These are phyloP conservation scores for Vigna radiata DNA, from an alignment of 306 rosid species.

Conservation along the genomic window DNA sequence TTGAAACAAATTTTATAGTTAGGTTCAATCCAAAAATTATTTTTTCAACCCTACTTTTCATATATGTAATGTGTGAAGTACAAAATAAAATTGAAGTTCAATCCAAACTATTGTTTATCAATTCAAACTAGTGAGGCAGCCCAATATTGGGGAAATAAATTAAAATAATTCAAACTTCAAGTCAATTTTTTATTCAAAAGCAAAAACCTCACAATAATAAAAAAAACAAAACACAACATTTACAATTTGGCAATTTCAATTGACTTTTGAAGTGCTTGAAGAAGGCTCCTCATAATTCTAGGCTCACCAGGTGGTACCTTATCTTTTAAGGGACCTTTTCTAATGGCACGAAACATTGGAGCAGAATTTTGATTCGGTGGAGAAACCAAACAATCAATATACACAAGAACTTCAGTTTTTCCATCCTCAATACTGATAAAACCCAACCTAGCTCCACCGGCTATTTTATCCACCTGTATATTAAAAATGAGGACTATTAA, in stretches of 20 bases:
- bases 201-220: neutral
- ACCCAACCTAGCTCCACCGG: conserved; percentile 88
- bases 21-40: no score
- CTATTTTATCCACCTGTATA: conserved; percentile 82
- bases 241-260: conserved; percentile 76
- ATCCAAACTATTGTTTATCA: no score
- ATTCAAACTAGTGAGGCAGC: neutral
- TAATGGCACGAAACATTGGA: conserved; percentile 80
- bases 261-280: conserved; percentile 78
- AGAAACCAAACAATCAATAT: conserved; percentile 85
- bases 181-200: conserved; percentile 6
- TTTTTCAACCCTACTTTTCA: no score
- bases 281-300: conserved; percentile 91
- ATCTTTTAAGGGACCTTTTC: conserved; percentile 79
- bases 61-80: no score
- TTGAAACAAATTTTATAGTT: no score
- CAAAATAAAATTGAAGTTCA: no score
- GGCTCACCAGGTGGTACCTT: conserved; percentile 86
- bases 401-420: conserved; percentile 76
- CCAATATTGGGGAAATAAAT: neutral
- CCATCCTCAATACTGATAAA: conserved; percentile 85
- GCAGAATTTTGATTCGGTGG: conserved; percentile 62
- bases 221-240: conserved; percentile 16
- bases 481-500: conserved; percentile 32
- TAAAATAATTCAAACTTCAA: conserved; percentile 24